A percentile compares a stretch with the other conserved stretches of the same genome.
phyloP scores from a whole-genome alignment of 1,284 basidiomycete species.

The Hemileia vastatrix region DNA sequence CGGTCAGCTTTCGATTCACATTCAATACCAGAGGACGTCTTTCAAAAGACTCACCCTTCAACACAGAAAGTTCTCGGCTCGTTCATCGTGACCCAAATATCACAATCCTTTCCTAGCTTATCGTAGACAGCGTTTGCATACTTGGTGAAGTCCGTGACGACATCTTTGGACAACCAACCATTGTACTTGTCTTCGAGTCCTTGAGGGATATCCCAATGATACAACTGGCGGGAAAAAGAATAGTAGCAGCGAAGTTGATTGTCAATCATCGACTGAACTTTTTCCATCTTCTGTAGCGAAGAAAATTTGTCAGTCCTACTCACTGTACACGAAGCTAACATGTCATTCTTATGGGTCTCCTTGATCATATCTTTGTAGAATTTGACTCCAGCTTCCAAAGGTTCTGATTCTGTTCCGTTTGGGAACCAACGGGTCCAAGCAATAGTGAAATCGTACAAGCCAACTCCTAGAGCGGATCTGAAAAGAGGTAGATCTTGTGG shows the following conservation, averaged over 20 bases:
- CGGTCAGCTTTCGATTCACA: too few relatives aligned
- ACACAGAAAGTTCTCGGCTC: constrained; percentile 24
- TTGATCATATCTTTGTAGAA: constrained; percentile 18
- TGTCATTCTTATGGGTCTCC: constrained; percentile 4
- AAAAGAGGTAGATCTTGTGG: constrained; percentile 22
- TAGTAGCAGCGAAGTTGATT: not conserved
- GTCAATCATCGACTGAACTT: not conserved
- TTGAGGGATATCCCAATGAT: constrained; percentile 10
- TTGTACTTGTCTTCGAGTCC: constrained; percentile 15
- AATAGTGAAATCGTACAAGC: constrained; percentile 24
- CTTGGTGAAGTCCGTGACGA: constrained; percentile 20
- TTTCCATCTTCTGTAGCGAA: not conserved
- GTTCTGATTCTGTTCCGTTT: constrained; percentile 7
- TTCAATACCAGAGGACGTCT: too few relatives aligned
- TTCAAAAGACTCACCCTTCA: constrained; percentile 2
- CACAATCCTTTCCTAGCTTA: constrained; percentile 17
- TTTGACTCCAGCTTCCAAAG: constrained; percentile 17
- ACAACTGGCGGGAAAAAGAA: not conserved
- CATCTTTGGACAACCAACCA: constrained; percentile 11
- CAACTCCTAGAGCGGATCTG: constrained; percentile 13
- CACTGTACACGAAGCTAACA: constrained; percentile 18
- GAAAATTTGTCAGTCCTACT: constrained; percentile 13
- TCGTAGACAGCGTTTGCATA: constrained; percentile 16
- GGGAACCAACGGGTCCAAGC: constrained; percentile 23
- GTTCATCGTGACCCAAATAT: constrained; percentile 23